These are phyloP conservation scores for Odontarrhena argentea DNA, from an alignment of 345 rosid species.

Conservation along the genomic window DNA sequence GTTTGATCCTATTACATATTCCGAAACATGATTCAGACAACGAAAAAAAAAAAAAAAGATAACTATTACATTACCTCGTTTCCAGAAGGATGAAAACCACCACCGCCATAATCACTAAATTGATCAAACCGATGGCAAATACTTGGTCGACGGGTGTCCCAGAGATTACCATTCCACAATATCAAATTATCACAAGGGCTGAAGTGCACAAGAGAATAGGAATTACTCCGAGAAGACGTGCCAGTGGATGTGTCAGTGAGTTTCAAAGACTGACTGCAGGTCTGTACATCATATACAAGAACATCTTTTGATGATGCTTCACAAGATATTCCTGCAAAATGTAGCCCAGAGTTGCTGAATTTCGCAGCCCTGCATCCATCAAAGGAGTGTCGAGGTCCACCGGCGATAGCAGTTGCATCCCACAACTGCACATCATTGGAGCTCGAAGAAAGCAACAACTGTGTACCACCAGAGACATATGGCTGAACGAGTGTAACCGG, in stretches of 20 bases:
- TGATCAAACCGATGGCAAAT: conserved; percentile 78
- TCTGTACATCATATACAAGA: conserved; percentile 81
- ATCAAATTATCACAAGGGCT: conserved; percentile 82
- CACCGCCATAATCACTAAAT: conserved; percentile 93
- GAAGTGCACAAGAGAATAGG: conserved; percentile 81
- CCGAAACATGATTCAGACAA: not conserved
- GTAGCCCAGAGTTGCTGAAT: conserved; percentile 79
- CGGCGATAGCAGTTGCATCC: conserved; percentile 73
- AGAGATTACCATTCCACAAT: conserved; percentile 90
- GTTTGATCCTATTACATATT: not conserved
- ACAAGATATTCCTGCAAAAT: conserved; percentile 68
- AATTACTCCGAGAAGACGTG: conserved; percentile 68
- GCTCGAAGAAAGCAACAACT: conserved; percentile 84
- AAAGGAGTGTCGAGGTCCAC: conserved; percentile 74
- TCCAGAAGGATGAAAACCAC: conserved; percentile 98
- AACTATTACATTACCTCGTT: conserved; percentile 71
- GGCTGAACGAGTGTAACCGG: conserved; percentile 81
- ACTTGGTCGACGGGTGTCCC: conserved; percentile 72
- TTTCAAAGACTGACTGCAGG: conserved; percentile 54
- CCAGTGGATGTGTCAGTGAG: conserved; percentile 59
- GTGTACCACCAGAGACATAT: conserved; percentile 58
- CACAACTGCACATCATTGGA: conserved; percentile 81
- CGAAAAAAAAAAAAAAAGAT: conserved; percentile 5
- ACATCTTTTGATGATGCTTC: conserved; percentile 70
- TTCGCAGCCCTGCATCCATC: conserved; percentile 88